Evolutionary conservation across 768 basidiomycete species (phyloP), one percentile per base, ranked within the genome.

Genomic region (Russula emetica): DNA sequence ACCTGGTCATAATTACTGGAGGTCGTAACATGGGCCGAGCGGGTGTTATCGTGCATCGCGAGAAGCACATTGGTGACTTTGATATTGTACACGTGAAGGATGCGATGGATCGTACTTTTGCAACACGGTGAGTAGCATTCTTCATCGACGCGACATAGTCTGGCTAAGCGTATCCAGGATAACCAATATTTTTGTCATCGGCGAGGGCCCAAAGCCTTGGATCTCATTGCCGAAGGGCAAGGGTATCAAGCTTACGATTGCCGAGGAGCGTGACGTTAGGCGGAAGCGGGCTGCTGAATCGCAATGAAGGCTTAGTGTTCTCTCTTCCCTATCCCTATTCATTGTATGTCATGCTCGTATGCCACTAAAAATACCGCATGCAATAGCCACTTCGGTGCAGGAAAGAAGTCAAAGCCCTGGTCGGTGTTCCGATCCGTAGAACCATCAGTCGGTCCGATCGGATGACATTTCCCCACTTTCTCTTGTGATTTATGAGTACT

Each of bases 21-120:
- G 97, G 97, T 67, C 94, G 96, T 76, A 99, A 98, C 88, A 98
- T 98, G 94, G 97, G 97, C 69, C 87, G 97, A 80, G 90, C 87
- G 61, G 97, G 97, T 80, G 85, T 94, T 67, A 97, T 99, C 72
- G 86, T 93, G 58, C 92, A 96, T 80, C 85, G 90, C 70, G 97
- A 98, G 83, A 94, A 94, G 81, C 97, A 98, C 77, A 79, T 92
- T 69, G 97, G 97, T 76, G 96, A 95, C 67, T 98, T 95, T 78
- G 97, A 99, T 79, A 98, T 99, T 66, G 92, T 98, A 63, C 96
- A 98, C 74, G 92, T 98, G 72, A 94, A 91, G 79, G 97, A 98
- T 75, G 88, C 91, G 55, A 80, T 96, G 67, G 96, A 97, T 76
- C 83, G 93, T 74, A 94, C 93, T 55, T 99, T 98, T 72, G 95